Conservation (phyloP, 2,329 filamentous ascomycete species). For the Exophiala spinifera region DNA sequence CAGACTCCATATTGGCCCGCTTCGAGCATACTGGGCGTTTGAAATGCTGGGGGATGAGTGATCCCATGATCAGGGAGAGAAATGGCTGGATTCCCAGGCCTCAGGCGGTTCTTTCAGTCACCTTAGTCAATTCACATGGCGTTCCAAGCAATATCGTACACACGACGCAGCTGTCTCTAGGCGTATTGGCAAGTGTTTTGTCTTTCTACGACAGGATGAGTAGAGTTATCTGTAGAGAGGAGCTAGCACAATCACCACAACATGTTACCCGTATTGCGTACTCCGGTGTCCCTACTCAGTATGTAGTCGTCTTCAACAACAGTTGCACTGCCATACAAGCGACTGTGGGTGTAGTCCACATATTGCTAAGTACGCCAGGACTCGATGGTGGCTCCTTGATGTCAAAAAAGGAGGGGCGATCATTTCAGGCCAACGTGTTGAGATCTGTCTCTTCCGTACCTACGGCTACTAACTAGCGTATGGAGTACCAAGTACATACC, state of each 20-base stretch:
- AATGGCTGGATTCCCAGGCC: constrained; percentile 1
- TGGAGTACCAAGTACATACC: no score
- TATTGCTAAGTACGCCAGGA: no score
- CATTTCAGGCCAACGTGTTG: no score
- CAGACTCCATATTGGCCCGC: constrained; percentile 7
- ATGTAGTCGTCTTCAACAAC: neutral
- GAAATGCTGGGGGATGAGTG: constrained; percentile 6
- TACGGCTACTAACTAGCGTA: no score
- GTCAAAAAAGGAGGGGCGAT: no score
- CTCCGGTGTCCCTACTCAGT: no score
- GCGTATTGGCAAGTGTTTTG: neutral
- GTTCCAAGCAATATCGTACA: constrained; percentile 12
- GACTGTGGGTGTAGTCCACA: no score
- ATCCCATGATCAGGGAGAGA: constrained; percentile 6
- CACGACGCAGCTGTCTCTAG: constrained; percentile 5
- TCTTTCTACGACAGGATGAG: neutral
- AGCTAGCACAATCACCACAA: no score
- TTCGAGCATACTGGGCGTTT: constrained; percentile 20
- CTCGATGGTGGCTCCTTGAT: no score
- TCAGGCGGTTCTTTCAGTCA: constrained; percentile 3
- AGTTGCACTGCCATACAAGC: neutral
- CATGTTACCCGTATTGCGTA: no score
- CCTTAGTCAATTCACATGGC: constrained; percentile 5
- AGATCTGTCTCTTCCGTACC: no score
- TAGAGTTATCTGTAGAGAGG: neutral